These are phyloP conservation scores for Metarhizium album DNA, from an alignment of 2,329 filamentous ascomycete species.

Conservation along the genomic window DNA sequence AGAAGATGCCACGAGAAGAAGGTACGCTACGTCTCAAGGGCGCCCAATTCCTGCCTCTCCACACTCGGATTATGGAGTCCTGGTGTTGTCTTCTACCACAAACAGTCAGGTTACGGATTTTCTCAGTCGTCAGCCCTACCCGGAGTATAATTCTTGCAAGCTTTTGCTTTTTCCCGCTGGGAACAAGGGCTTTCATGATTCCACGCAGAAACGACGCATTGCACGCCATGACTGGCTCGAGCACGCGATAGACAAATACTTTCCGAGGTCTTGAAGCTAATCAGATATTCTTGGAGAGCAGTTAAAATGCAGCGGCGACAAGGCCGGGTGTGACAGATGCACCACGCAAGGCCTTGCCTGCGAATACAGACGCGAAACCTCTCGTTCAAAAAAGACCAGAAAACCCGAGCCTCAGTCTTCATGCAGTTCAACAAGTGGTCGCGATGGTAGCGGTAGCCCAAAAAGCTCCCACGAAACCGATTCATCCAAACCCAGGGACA, in stretches of 20 bases:
- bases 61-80: not conserved
- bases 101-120: not conserved
- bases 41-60: not conserved
- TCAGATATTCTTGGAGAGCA: constrained; percentile 5
- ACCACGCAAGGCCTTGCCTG: constrained; percentile 19
- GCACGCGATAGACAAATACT: not conserved
- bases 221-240: too few species aligned
- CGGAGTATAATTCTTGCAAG: too few species aligned
- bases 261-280: not conserved
- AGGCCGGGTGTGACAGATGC: constrained; percentile 26
- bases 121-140: too few species aligned
- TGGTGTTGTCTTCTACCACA: not conserved
- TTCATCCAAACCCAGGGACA: not conserved
- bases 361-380: constrained; percentile 24
- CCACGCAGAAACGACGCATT: too few species aligned
- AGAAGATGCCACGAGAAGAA: constrained; percentile 29
- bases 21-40: constrained; percentile 11
- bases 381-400: constrained; percentile 21
- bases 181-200: too few species aligned
- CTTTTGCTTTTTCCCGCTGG: too few species aligned
- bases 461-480: not conserved
- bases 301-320: constrained; percentile 28
- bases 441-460: constrained; percentile 4
- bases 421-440: constrained; percentile 1
- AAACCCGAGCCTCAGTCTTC: constrained; percentile 9